Percentiles rank a stretch among this genome's conserved stretches.
Conservation (phyloP, 805 yeast species). For the Maudiozyma serrabonitensis region DNA sequence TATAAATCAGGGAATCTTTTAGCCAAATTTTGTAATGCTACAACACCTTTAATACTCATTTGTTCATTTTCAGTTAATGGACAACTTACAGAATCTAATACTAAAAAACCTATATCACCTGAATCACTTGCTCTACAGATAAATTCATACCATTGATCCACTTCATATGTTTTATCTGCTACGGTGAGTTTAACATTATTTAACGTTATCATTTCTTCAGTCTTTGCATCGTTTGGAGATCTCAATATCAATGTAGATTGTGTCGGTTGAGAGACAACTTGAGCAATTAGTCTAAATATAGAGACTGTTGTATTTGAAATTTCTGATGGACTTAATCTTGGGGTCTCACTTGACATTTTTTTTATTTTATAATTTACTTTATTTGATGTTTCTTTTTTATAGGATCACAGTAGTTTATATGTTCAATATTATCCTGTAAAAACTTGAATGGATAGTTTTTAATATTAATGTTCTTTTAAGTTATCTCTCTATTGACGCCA, state of each 20-base stretch:
- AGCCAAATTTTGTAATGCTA: constrained; percentile 23
- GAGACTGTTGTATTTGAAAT: constrained; percentile 17
- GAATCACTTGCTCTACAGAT: constrained; percentile 27
- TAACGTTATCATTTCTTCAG: constrained; percentile 23
- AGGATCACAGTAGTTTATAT: neutral
- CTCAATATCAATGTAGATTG: constrained; percentile 19
- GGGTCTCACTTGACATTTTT: constrained; percentile 25
- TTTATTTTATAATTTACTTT: too few species aligned
- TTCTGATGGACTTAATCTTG: constrained; percentile 26
- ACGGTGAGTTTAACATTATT: constrained; percentile 20
- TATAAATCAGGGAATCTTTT: constrained; percentile 27
- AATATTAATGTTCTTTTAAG: too few species aligned
- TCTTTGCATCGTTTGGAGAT: constrained; percentile 17
- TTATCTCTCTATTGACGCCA: too few species aligned
- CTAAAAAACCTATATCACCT: constrained; percentile 27
- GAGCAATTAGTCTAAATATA: constrained; percentile 27
- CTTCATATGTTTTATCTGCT: constrained; percentile 16
- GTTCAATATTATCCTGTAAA: too few species aligned
- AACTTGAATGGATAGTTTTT: too few species aligned
- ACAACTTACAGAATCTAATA: constrained; percentile 27
- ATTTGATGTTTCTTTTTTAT: too few species aligned
- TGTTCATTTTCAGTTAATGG: constrained; percentile 18
- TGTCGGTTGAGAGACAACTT: constrained; percentile 25
- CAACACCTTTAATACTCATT: constrained; percentile 27
- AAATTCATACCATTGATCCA: constrained; percentile 29